Base-by-base conservation (phyloP, 78 protist species). In the Cavenderia fasciculata region DNA sequence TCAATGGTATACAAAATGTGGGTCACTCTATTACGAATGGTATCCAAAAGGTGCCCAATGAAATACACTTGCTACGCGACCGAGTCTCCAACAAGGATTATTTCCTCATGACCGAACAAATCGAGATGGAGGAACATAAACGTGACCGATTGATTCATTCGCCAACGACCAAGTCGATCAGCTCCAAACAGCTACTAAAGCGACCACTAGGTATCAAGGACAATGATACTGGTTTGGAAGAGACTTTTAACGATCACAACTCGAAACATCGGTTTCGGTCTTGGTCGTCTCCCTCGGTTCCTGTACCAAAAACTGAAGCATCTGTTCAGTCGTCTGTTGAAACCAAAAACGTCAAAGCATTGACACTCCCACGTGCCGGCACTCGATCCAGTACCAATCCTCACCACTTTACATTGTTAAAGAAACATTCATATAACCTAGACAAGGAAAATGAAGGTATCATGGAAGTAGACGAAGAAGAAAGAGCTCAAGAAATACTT, bases 171-270 rank as follows among this genome's bases (percentile, higher is more conserved):
- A 12, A n/a, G 23, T 74, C 68, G 6, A 41, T 74, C 1, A 1
- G 69, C 12, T 31, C 59, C 1, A 19, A 74, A 1, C 41, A 38
- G 19, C 23, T 51, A 8, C 4, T 47, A 4, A 52, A 38, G 6
- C 8, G 7, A 31, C 84, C 84, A 23, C 38, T 40, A 7, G 84
- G 84, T 40, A 74, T 74, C 16, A 74, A 74, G 31, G 68, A 57
- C 36, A 74, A 74, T 74, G 84, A 57, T n/a, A 56, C 68, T n/a
- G 63, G 84, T 52, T 4, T 56, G 6, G 25, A 74, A n/a, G n/a
- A n/a, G 52, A 23, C 68, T 11, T 56, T 57, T 16, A 34, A 72
- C 29, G 21, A 34, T 2, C 12, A 52, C 59, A 52, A 12, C 59
- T 21, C n/a, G 5, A 10, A 52, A 19, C 59, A 57, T 57, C 18